These are phyloP conservation scores for Rosa persica DNA, from an alignment of 306 rosid species.

Conservation along the genomic window DNA sequence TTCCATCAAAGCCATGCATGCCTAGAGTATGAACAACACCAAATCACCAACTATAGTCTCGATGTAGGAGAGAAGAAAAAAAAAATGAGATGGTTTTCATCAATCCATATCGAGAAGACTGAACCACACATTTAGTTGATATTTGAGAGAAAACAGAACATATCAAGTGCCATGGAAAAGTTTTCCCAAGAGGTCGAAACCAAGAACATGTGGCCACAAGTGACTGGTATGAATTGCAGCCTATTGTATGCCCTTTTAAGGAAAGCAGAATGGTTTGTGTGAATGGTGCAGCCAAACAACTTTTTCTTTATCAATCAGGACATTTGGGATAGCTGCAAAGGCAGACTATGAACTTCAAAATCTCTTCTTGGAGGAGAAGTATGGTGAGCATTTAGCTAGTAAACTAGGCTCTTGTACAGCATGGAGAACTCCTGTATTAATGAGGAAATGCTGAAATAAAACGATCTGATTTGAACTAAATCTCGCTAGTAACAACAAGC, in stretches of 20 bases:
- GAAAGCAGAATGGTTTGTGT: not conserved
- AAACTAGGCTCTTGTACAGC: not conserved
- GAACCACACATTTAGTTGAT: not conserved
- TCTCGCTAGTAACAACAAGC: not conserved
- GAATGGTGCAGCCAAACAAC: not conserved
- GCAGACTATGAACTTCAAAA: not conserved
- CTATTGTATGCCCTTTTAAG: not conserved
- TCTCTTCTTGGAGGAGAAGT: not conserved
- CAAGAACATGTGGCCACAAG: not conserved
- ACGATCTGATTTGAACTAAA: not conserved
- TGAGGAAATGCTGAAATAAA: constrained; percentile 1
- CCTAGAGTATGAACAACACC: not conserved
- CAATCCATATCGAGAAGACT: not conserved
- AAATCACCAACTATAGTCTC: not conserved
- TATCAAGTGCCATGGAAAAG: no score
- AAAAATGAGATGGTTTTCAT: not conserved
- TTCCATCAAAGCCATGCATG: not conserved
- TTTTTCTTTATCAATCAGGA: not conserved
- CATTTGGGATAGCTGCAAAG: no score
- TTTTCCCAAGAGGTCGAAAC: not conserved
- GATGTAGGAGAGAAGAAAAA: not conserved
- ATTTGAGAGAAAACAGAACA: not conserved
- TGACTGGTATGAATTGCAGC: not conserved
- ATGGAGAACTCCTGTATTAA: not conserved
- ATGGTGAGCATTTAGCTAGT: not conserved